Base-by-base conservation (phyloP, 208 protist species). In the Leishmania gerbilli region DNA sequence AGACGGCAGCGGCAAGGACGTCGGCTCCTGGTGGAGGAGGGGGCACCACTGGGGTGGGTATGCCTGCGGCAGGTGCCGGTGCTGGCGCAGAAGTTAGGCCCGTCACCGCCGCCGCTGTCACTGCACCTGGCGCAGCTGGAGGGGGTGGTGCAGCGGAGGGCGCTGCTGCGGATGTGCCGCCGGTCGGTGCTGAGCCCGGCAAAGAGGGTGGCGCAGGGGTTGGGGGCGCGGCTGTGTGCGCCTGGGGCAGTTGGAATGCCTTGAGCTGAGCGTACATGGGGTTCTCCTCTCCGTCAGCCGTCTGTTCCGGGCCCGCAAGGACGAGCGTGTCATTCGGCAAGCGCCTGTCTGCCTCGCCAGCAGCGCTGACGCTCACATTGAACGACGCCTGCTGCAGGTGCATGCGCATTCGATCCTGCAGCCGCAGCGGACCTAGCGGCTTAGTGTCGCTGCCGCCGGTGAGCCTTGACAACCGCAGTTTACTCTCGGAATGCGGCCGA, bases 241-340 rank as follows among this genome's bases (percentile, higher is more conserved):
- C 67, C 24, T 67, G 55, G 15, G 82, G 71, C 71, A 81, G 67
- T 42, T 67, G 65, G 51, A 79, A 81, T 2, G 76, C 4, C 34
- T 79, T 56, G 27, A 81, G 77, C 1, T 85, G 56, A 37, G 77
- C 58, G 37, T 60, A 82, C 71, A 76, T 74, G 7, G 72, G 55
- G 31, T 55, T 85, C 37, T 79, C 82, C 2, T n/a, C 19, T 7
- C 82, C 77, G 6, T 74, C 60, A 21, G 27, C 13, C 47, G 42
- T 58, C n/a, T 19, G 69, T 75, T 79, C 77, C 11, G 77, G 74
- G 34, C 72, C 37, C 37, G 53, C 37, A 31, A 85, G 4, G 19
- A 85, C 82, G 19, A 85, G 77, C 3, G 71, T 47, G 51, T 85
- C 82, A 19, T 69, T 69, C 15, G 74, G 53, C 27, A 85, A 75